Percentiles rank a stretch among this genome's conserved stretches.
These are phyloP conservation scores for Trichomonas vaginalis DNA, from an alignment of 208 protist species.

Conservation along the genomic window DNA sequence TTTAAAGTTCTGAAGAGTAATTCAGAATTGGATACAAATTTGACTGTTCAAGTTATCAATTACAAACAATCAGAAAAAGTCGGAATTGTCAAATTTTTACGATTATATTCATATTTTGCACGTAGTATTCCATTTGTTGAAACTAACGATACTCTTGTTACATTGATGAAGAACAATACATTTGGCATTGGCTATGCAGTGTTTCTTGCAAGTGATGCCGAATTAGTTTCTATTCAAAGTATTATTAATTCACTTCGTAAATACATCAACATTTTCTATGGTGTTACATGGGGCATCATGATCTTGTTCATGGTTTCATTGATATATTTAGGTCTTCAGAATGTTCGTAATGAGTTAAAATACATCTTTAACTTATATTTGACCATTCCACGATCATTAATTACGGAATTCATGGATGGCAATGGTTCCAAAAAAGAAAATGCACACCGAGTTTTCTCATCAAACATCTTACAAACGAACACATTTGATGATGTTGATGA, in stretches of 20 bases:
- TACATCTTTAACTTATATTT: neutral
- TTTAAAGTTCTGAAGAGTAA: neutral
- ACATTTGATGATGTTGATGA: too few species aligned
- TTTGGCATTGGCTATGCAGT: neutral
- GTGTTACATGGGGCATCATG: neutral
- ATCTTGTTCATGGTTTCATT: neutral
- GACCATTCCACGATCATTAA: neutral
- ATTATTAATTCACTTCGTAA: neutral
- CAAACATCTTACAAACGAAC: too few species aligned
- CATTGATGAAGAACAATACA: neutral
- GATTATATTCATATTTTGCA: neutral
- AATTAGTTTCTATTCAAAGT: neutral
- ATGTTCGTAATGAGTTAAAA: neutral
- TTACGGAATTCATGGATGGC: neutral
- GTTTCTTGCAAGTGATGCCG: neutral
- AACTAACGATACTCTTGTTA: neutral
- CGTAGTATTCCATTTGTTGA: neutral
- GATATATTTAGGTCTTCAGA: neutral
- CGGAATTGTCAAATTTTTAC: neutral
- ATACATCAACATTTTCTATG: neutral
- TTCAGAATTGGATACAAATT: neutral
- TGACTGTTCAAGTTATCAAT: neutral
- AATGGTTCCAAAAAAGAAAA: neutral
- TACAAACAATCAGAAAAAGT: neutral
- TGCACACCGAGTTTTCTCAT: too few species aligned